Conservation (phyloP, 1,284 basidiomycete genomes). For the Microbotryum saponariae region DNA sequence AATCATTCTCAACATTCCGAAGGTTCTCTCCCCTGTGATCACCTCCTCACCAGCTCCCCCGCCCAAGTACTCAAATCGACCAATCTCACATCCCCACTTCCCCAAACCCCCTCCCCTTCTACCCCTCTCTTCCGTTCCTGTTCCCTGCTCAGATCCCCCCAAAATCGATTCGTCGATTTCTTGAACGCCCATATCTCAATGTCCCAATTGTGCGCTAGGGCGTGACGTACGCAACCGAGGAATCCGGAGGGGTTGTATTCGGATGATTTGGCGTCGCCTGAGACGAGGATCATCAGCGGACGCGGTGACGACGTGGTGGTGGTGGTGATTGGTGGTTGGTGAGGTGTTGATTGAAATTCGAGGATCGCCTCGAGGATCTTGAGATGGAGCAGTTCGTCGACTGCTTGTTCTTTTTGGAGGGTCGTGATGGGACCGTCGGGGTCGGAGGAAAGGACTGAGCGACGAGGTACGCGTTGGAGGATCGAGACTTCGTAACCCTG, state of each 20-base stretch:
- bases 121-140: too few relatives aligned
- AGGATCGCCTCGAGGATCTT: conserved; percentile 76
- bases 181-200: conserved; percentile 58
- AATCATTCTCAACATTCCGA: too few relatives aligned
- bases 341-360: conserved; percentile 41
- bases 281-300: conserved; percentile 60
- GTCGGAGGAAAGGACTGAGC: neutral
- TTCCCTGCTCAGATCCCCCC: too few relatives aligned
- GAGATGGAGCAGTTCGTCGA: conserved; percentile 76
- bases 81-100: too few relatives aligned
- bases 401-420: conserved; percentile 54
- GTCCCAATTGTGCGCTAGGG: conserved; percentile 72
- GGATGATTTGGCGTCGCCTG: conserved; percentile 78
- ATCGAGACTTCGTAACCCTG: conserved; percentile 33
- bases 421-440: too few relatives aligned
- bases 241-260: conserved; percentile 85
- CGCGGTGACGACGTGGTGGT: neutral
- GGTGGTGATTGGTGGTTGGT: conserved; percentile 39
- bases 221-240: conserved; percentile 68
- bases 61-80: too few relatives aligned
- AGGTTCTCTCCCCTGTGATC: too few relatives aligned
- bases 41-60: too few relatives aligned
- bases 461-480: conserved; percentile 26
- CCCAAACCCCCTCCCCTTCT: too few relatives aligned
- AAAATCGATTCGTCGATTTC: too few relatives aligned